phyloP scores from a whole-genome alignment of 805 yeast species.

The Wickerhamomyces canadensis region DNA sequence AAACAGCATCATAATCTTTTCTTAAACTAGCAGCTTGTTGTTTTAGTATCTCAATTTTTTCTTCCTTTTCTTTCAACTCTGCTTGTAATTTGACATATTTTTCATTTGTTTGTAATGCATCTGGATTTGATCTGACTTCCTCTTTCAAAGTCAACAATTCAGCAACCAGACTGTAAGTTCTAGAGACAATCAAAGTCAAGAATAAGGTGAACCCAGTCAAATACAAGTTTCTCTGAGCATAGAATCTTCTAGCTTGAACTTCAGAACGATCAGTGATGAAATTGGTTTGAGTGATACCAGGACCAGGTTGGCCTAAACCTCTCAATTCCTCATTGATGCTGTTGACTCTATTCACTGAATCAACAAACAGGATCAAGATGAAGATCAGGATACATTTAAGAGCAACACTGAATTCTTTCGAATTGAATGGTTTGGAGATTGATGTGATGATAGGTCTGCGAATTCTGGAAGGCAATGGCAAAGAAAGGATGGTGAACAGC shows the following conservation, averaged over 20 bases:
- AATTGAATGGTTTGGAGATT: slow-evolving; percentile 62
- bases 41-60: slow-evolving; percentile 61
- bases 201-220: slow-evolving; percentile 93
- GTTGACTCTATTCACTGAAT: slow-evolving; percentile 79
- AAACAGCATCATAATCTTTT: slow-evolving; percentile 50
- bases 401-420: slow-evolving; percentile 68
- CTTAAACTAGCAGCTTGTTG: slow-evolving; percentile 65
- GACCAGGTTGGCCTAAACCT: slow-evolving; percentile 22
- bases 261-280: slow-evolving; percentile 63
- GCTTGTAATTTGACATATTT: slow-evolving; percentile 14
- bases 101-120: slow-evolving; percentile 19
- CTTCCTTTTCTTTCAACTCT: slow-evolving; percentile 42
- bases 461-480: slow-evolving; percentile 76
- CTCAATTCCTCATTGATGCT: slow-evolving; percentile 60
- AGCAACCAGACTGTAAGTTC: slow-evolving; percentile 77
- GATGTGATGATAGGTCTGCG: slow-evolving; percentile 64
- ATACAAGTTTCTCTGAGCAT: slow-evolving; percentile 95
- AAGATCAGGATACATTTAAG: slow-evolving; percentile 80
- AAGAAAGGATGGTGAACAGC: slow-evolving; percentile 70
- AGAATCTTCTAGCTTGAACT: slow-evolving; percentile 84
- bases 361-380: slow-evolving; percentile 77
- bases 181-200: slow-evolving; percentile 74
- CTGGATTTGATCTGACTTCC: slow-evolving; percentile 38
- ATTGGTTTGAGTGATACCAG: slow-evolving; percentile 22
- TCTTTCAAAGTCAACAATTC: slow-evolving; percentile 66